Conservation (phyloP, 768 basidiomycete species). For the Pilatotrama ljubarskyi region DNA sequence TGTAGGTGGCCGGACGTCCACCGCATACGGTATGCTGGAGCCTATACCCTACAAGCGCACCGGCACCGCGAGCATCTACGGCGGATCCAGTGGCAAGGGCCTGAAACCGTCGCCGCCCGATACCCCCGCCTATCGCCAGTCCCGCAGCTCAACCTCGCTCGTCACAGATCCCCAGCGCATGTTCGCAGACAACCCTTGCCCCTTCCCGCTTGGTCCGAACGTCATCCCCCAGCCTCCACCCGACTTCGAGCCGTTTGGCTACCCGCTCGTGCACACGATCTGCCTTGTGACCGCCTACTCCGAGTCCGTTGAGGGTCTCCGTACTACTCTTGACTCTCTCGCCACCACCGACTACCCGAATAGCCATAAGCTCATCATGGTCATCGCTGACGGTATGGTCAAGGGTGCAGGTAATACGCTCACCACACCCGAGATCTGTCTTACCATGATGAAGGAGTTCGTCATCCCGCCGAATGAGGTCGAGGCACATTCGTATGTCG, state of each 20-base stretch:
- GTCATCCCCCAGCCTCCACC: slow-evolving; percentile 91
- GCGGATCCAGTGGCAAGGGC: slow-evolving; percentile 32
- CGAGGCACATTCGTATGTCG: slow-evolving; percentile 93
- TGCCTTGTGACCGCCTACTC: slow-evolving; percentile 98
- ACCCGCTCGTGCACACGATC: slow-evolving; percentile 90
- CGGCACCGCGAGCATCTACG: slow-evolving; percentile 39
- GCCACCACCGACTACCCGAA: slow-evolving; percentile 99
- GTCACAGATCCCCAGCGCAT: slow-evolving; percentile 45
- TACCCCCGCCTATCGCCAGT: slow-evolving; percentile 67
- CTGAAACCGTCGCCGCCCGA: slow-evolving; percentile 70
- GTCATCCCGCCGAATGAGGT: slow-evolving; percentile 79
- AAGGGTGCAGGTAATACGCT: slow-evolving; percentile 88
- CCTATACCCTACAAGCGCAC: slow-evolving; percentile 58
- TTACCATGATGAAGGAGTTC: slow-evolving; percentile 97
- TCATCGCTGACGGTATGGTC: slow-evolving; percentile 98
- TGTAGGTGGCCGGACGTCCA: slow-evolving; percentile 50
- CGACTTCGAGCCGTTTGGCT: slow-evolving; percentile 95
- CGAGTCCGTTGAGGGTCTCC: slow-evolving; percentile 92
- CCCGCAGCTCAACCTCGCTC: slow-evolving; percentile 82
- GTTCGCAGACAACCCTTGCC: slow-evolving; percentile 74
- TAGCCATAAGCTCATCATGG: slow-evolving; percentile 91
- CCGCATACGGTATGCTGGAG: slow-evolving; percentile 68
- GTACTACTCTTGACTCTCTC: slow-evolving; percentile 97
- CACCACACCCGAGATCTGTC: slow-evolving; percentile 91
- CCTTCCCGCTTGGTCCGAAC: slow-evolving; percentile 83